Conservation (phyloP, 1,139 yeast genomes). For the Candida tetrigidarum region DNA sequence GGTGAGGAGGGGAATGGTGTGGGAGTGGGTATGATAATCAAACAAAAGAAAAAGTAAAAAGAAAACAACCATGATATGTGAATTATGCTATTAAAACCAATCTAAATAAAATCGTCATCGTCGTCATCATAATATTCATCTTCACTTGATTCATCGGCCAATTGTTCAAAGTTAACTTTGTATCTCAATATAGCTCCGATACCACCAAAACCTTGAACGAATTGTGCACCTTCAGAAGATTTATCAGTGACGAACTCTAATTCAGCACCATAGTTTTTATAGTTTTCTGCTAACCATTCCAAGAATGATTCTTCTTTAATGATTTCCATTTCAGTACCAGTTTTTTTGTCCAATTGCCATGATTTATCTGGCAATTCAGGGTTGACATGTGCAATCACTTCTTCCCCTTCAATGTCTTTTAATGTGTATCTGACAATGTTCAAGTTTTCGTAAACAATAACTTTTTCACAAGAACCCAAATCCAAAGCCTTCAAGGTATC, state of each 20-base stretch:
- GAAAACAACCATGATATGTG: too few relatives aligned
- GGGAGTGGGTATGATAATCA: not conserved
- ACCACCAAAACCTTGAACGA: slow-evolving; percentile 98
- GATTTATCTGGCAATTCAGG: slow-evolving; percentile 77
- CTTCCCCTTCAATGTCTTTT: slow-evolving; percentile 82
- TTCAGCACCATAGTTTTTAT: slow-evolving; percentile 91
- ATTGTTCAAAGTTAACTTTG: slow-evolving; percentile 95
- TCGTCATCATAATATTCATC: slow-evolving; percentile 80
- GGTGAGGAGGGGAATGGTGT: not conserved
- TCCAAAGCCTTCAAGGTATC: slow-evolving; percentile 96
- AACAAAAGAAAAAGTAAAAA: slow-evolving; percentile 1
- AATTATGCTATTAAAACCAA: slow-evolving; percentile 4
- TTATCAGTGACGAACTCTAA: slow-evolving; percentile 96
- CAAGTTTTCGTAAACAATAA: slow-evolving; percentile 91
- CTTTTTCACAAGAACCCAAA: slow-evolving; percentile 91
- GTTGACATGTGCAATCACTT: slow-evolving; percentile 72
- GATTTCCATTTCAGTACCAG: slow-evolving; percentile 90
- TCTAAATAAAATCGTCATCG: slow-evolving; percentile 59
- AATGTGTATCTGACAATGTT: slow-evolving; percentile 82
- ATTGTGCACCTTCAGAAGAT: slow-evolving; percentile 98
- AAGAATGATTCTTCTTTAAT: slow-evolving; percentile 80
- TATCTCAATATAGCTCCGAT: slow-evolving; percentile 95
- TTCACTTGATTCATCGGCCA: slow-evolving; percentile 87
- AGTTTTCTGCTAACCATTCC: slow-evolving; percentile 98
- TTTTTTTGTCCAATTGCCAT: slow-evolving; percentile 77